Percentiles rank a stretch among this genome's conserved stretches.
phyloP scores from a whole-genome alignment of 1,139 yeast species.

The Saccharomyces hybrid region DNA sequence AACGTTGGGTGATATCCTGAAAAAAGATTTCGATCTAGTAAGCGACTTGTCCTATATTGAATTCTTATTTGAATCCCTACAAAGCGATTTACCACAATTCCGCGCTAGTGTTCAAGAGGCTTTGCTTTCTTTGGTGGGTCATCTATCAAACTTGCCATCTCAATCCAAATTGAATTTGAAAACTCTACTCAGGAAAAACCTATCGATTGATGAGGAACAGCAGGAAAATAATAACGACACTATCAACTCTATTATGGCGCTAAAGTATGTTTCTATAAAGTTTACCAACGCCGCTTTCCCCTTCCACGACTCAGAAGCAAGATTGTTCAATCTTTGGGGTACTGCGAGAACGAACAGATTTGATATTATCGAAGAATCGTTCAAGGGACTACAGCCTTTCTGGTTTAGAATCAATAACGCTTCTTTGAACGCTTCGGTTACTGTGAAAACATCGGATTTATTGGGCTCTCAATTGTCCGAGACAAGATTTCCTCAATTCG shows the following conservation, averaged over 20 bases:
- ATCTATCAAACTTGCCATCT: slow-evolving; percentile 38
- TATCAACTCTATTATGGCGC: slow-evolving; percentile 33
- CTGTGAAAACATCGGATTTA: slow-evolving; percentile 37
- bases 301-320: slow-evolving; percentile 61
- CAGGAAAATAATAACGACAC: slow-evolving; percentile 9
- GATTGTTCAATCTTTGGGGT: slow-evolving; percentile 64
- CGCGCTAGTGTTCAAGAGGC: slow-evolving; percentile 68
- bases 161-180: slow-evolving; percentile 41
- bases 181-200: slow-evolving; percentile 36
- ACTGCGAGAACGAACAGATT: slow-evolving; percentile 50
- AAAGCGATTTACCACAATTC: slow-evolving; percentile 55
- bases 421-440: slow-evolving; percentile 33
- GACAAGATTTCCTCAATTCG: slow-evolving; percentile 42
- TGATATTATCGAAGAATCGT: slow-evolving; percentile 74
- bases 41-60: slow-evolving; percentile 47
- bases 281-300: slow-evolving; percentile 59
- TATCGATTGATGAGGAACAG: slow-evolving; percentile 30
- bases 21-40: slow-evolving; percentile 42
- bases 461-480: slow-evolving; percentile 34
- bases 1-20: slow-evolving; percentile 60
- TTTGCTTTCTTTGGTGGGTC: slow-evolving; percentile 50
- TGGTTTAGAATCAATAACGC: slow-evolving; percentile 39
- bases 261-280: slow-evolving; percentile 59
- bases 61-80: slow-evolving; percentile 67
- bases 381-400: slow-evolving; percentile 75